Base-by-base conservation (phyloP, 352 stramenopile species). In the Pythium plurisporium region DNA sequence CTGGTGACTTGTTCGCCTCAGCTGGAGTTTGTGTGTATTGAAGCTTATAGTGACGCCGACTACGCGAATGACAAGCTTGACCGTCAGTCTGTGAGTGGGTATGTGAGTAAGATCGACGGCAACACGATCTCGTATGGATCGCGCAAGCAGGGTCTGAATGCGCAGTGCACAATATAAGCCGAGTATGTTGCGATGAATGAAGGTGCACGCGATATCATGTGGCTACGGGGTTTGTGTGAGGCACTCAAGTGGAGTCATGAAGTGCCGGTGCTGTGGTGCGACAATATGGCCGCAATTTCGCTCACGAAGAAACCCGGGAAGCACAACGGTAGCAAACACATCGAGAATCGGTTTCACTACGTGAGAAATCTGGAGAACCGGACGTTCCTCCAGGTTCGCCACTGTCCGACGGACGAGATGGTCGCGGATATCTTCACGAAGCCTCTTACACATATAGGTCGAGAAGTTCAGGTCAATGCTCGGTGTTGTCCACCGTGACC, bases 111-210 rank as follows among this genome's bases (percentile, higher is more conserved):
- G 10, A 25, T 72, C 1, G 45, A 72, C 22, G 57, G 54, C 2
- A 65, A 61, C 15, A 55, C 51, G 0, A 58, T 76, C 14, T 63
- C 46, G 12, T 69, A 73, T n/a, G 56, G 26, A 0, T 73, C 68
- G 0, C 37, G 49, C 4, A 73, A 76, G 23, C 62, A 76, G 44
- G 56, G 36, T 3, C 54, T 75, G 17, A 68, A 64, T 17, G 55
- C 69, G 0, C 46, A 54, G 8, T 70, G 62, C 30, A 77, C 65
- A 0, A 63, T 51, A 7, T 60, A 76, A 29, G 56, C 61, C 0
- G 69, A 67, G 44, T 73, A 72, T 10, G 33, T 68, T 19, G 61
- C 65, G 0, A 69, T 73, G 57, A 25, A 46, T 7, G 61, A 73
- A 43, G 48, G 57, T 0, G 43, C 37, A 0, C 40, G 49, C 2